A percentile compares a stretch with the other conserved stretches of the same genome.
phyloP scores from a whole-genome alignment of 805 yeast species.

The Yarrowia sp. region DNA sequence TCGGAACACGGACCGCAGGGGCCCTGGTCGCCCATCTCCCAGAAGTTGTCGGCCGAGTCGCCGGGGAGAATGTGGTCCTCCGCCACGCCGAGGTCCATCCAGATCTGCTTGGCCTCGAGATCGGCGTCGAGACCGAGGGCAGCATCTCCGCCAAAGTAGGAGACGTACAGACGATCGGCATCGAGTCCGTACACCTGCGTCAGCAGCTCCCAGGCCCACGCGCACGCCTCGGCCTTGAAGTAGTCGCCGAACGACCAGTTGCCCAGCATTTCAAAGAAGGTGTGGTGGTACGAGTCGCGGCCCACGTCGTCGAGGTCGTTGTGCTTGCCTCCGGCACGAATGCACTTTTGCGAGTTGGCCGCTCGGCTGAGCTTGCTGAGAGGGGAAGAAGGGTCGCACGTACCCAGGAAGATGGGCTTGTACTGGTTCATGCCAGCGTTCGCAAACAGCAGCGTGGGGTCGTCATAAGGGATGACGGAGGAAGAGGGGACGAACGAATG shows the following conservation, averaged over 20 bases:
- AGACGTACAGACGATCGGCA: conserved; percentile 80
- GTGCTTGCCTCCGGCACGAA: conserved; percentile 99
- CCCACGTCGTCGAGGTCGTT: conserved; percentile 97
- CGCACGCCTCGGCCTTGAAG: conserved; percentile 90
- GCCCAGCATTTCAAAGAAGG: conserved; percentile 98
- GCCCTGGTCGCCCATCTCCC: conserved; percentile 99
- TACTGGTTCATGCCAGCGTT: conserved; percentile 99
- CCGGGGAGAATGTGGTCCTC: conserved; percentile 95
- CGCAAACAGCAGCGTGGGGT: conserved; percentile 93
- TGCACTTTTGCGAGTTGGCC: conserved; percentile 94
- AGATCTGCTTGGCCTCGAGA: conserved; percentile 82
- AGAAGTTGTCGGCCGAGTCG: conserved; percentile 83
- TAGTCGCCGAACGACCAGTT: conserved; percentile 99
- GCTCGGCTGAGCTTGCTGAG: conserved; percentile 84
- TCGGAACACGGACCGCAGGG: conserved; percentile 99
- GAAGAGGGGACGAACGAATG: conserved; percentile 91
- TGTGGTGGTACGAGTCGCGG: conserved; percentile 95
- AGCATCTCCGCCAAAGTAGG: conserved; percentile 93
- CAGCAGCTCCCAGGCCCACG: conserved; percentile 85
- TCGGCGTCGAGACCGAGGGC: conserved; percentile 84
- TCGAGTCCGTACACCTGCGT: conserved; percentile 81
- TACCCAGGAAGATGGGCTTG: conserved; percentile 95
- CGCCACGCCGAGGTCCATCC: conserved; percentile 85
- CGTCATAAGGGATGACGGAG: conserved; percentile 95
- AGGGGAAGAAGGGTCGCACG: conserved; percentile 92